These are phyloP conservation scores for Aspergillus campestris DNA, from an alignment of 495 filamentous ascomycete species.

Conservation along the genomic window DNA sequence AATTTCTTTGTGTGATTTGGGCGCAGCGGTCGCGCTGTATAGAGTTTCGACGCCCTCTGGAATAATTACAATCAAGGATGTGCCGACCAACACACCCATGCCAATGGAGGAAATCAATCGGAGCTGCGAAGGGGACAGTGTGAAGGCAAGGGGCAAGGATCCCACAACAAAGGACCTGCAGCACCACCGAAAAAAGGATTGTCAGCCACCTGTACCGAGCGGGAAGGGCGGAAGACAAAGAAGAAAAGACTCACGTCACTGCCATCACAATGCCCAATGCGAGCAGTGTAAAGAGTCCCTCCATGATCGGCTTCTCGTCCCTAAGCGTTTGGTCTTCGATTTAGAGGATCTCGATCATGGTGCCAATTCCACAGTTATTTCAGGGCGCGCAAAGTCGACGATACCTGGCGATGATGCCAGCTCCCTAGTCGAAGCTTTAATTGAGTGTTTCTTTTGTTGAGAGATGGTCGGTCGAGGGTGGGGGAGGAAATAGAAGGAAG, in stretches of 20 bases:
- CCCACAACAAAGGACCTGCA: conserved; percentile 89
- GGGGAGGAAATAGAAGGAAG: too few relatives aligned
- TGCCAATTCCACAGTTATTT: conserved; percentile 10
- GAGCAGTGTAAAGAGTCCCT: conserved; percentile 82
- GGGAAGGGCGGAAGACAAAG: neutral
- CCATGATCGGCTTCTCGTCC: conserved; percentile 40
- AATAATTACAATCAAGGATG: conserved; percentile 92
- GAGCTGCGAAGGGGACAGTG: conserved; percentile 79
- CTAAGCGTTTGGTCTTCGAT: conserved; percentile 17
- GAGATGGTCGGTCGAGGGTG: too few relatives aligned
- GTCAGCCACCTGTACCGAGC: conserved; percentile 6
- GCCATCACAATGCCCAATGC: conserved; percentile 87
- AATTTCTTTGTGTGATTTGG: conserved; percentile 21
- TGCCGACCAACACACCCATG: conserved; percentile 90
- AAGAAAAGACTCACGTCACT: conserved; percentile 59
- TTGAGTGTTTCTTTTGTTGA: too few relatives aligned
- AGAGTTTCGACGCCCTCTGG: conserved; percentile 93
- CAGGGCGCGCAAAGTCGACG: neutral
- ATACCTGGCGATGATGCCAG: neutral
- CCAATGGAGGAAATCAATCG: conserved; percentile 87
- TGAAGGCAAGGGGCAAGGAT: conserved; percentile 82
- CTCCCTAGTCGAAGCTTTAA: too few relatives aligned
- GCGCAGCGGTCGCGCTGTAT: conserved; percentile 49
- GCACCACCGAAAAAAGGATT: conserved; percentile 16
- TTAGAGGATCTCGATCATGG: conserved; percentile 12